phyloP scores from a whole-genome alignment of 2,329 filamentous ascomycete species.

The Colletotrichum scovillei region DNA sequence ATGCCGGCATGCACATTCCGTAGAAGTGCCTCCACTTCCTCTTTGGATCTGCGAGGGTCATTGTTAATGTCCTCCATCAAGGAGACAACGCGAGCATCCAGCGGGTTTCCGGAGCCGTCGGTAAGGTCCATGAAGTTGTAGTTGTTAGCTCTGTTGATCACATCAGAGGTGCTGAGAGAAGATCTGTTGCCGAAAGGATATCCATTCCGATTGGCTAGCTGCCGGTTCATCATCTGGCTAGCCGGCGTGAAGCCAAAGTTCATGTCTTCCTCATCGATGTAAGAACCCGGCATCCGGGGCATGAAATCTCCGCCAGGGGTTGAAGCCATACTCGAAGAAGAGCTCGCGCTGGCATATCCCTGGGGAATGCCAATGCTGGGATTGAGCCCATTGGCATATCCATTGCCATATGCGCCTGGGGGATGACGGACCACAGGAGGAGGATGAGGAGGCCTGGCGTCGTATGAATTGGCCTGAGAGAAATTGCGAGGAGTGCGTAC shows the following conservation, averaged over 20 bases:
- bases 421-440: not conserved
- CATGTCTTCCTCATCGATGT: slow-evolving; percentile 4
- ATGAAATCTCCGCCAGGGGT: slow-evolving; percentile 2
- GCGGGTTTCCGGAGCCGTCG: slow-evolving; percentile 50
- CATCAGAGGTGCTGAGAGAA: slow-evolving; percentile 19
- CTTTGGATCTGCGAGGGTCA: slow-evolving; percentile 55
- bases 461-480: not conserved
- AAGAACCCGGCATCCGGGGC: slow-evolving; percentile 23
- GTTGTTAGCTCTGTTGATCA: slow-evolving; percentile 29
- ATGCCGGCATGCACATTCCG: slow-evolving; percentile 80
- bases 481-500: not conserved
- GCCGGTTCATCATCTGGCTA: not conserved
- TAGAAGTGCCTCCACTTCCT: slow-evolving; percentile 77
- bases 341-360: not conserved
- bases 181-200: not conserved
- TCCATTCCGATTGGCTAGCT: not conserved
- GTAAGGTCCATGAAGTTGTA: slow-evolving; percentile 36
- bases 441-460: not conserved
- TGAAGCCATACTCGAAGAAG: slow-evolving; percentile 5
- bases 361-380: not conserved
- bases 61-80: slow-evolving; percentile 46
- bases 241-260: slow-evolving; percentile 1
- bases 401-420: not conserved
- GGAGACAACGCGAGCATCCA: slow-evolving; percentile 38
- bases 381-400: not conserved